A percentile compares a stretch with the other conserved stretches of the same genome.
These are phyloP conservation scores for Grigorovia jiainica DNA, from an alignment of 805 yeast genomes.

Conservation along the genomic window DNA sequence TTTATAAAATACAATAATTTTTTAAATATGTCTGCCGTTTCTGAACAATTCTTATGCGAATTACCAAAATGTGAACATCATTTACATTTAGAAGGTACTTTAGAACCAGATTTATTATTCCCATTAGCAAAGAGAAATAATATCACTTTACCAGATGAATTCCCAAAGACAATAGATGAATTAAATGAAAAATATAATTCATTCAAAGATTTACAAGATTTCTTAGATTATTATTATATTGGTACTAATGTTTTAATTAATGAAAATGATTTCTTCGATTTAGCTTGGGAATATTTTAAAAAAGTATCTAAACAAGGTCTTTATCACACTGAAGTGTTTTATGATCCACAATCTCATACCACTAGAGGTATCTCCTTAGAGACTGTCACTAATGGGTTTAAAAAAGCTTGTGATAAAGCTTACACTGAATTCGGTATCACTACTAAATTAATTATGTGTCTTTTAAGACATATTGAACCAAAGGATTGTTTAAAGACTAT, in stretches of 20 bases:
- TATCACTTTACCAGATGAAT: conserved; percentile 48
- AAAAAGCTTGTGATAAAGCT: conserved; percentile 59
- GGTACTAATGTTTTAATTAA: conserved; percentile 68
- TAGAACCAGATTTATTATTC: conserved; percentile 66
- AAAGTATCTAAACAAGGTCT: conserved; percentile 53
- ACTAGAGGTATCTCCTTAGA: conserved; percentile 55
- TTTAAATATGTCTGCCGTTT: conserved; percentile 7
- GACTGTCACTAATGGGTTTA: conserved; percentile 54
- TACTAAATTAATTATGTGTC: conserved; percentile 70
- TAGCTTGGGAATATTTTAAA: conserved; percentile 64
- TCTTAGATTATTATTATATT: conserved; percentile 67
- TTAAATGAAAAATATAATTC: conserved; percentile 48
- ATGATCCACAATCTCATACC: conserved; percentile 79
- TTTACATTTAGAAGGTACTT: conserved; percentile 74
- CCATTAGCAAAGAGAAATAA: conserved; percentile 58
- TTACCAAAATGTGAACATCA: conserved; percentile 86
- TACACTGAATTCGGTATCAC: conserved; percentile 49
- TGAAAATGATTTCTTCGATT: conserved; percentile 65
- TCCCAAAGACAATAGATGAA: conserved; percentile 52
- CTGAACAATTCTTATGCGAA: conserved; percentile 44
- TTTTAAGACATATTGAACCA: conserved; percentile 66
- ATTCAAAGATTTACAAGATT: conserved; percentile 66
- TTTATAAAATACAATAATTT: conserved; percentile 1
- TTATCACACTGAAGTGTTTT: conserved; percentile 65
- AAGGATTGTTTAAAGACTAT: conserved; percentile 49